Conservation (phyloP, 768 basidiomycete species). For the Rhizopogon rudus region DNA sequence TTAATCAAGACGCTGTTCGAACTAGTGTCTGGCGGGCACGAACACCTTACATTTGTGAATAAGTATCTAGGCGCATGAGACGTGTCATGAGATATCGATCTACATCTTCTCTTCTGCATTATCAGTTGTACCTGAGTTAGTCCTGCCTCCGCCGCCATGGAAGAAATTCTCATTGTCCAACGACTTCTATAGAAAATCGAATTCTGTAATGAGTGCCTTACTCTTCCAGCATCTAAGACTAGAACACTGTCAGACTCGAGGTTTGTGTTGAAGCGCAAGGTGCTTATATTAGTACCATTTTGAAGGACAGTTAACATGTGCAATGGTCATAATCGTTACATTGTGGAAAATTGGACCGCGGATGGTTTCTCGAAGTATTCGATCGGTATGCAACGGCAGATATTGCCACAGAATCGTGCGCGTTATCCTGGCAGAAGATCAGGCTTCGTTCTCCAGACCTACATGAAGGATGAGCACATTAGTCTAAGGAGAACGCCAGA, state of each 20-base stretch:
- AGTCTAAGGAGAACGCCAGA: conserved; percentile 35
- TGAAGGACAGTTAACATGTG: conserved; percentile 39
- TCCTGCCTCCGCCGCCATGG: conserved; percentile 64
- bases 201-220: conserved; percentile 57
- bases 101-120: not conserved
- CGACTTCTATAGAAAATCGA: conserved; percentile 63
- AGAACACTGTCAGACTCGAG: conserved; percentile 76
- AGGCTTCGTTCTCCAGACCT: conserved; percentile 35
- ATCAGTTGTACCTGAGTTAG: conserved; percentile 20
- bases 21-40: too few species aligned
- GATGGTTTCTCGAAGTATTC: conserved; percentile 83
- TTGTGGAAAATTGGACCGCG: conserved; percentile 70
- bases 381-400: conserved; percentile 91
- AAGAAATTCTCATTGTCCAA: conserved; percentile 55
- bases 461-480: conserved; percentile 93
- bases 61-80: too few species aligned
- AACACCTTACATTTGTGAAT: not conserved
- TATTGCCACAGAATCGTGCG: conserved; percentile 47
- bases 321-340: conserved; percentile 84
- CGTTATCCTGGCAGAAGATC: not conserved
- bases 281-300: conserved; percentile 38
- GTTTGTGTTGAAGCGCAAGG: conserved; percentile 68
- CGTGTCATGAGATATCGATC: too few species aligned
- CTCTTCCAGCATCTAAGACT: conserved; percentile 77
- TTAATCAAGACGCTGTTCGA: too few species aligned